Evolutionary conservation across 2,329 filamentous ascomycete genomes (phyloP).

Genomic region (Diaporthe velutina): DNA sequence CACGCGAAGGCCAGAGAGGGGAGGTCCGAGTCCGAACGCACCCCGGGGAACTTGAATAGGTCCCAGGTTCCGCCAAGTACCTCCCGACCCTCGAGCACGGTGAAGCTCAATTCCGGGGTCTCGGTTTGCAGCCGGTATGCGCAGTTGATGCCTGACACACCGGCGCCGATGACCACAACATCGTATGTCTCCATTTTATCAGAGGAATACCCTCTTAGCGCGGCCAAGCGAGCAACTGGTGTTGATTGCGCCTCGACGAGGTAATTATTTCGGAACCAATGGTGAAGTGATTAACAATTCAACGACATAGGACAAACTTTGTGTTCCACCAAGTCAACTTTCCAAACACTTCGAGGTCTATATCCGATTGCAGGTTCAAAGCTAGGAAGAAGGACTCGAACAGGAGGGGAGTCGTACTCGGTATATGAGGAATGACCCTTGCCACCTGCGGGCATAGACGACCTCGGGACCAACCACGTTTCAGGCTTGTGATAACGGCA

Average conservation of each 20-base stretch:
- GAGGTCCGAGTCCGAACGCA: constrained; percentile 73
- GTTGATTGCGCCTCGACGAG: background rate
- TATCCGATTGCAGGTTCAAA: background rate
- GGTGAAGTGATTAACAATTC: no score
- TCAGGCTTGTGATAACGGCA: background rate
- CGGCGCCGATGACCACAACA: constrained; percentile 77
- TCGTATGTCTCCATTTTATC: constrained; percentile 50
- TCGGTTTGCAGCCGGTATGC: constrained; percentile 77
- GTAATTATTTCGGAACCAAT: background rate
- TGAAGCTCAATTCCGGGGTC: constrained; percentile 68
- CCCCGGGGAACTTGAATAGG: constrained; percentile 81
- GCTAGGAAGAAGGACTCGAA: background rate
- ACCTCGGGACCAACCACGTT: background rate
- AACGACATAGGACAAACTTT: background rate
- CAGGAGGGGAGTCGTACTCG: background rate
- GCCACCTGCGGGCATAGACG: background rate
- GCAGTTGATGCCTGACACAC: constrained; percentile 81
- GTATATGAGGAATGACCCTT: background rate
- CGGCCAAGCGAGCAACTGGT: no score
- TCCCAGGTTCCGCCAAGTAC: constrained; percentile 83
- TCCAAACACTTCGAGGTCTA: background rate
- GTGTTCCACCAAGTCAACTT: background rate
- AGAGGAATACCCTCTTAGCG: background rate
- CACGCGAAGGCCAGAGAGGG: constrained; percentile 76
- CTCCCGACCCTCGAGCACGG: constrained; percentile 76